These are phyloP conservation scores for Sordariomycetes sp. DNA, from an alignment of 2,329 filamentous ascomycete species.

Conservation along the genomic window DNA sequence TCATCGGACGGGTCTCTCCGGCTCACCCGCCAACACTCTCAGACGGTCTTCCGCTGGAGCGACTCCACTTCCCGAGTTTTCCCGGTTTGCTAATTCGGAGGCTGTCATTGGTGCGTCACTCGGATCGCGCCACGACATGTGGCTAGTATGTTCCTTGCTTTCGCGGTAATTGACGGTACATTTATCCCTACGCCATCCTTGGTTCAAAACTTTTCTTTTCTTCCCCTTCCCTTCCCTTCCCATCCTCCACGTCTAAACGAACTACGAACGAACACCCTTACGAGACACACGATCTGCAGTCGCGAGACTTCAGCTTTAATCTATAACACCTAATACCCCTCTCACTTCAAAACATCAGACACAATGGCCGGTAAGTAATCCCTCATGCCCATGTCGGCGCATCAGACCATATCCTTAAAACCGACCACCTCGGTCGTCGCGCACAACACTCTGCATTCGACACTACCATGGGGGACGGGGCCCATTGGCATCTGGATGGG, in stretches of 20 bases:
- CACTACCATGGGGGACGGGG: background rate
- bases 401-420: background rate
- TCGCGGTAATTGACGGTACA: constrained; percentile 2
- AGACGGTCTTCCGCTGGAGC: background rate
- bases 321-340: constrained; percentile 5
- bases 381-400: background rate
- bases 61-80: background rate
- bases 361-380: constrained; percentile 31
- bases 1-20: background rate
- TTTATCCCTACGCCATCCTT: background rate
- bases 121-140: background rate
- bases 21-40: background rate
- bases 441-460: background rate
- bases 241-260: background rate
- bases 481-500: background rate
- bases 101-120: background rate
- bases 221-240: background rate
- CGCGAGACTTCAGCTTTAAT: constrained; percentile 9
- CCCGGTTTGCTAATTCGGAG: background rate
- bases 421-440: background rate
- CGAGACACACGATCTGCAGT: constrained; percentile 5
- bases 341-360: constrained; percentile 6
- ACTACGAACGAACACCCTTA: background rate
- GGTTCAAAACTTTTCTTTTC: constrained; percentile 10
- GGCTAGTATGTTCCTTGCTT: background rate